Evolutionary conservation across 805 yeast genomes (phyloP).

Genomic region (Starmerella scarabaei): DNA sequence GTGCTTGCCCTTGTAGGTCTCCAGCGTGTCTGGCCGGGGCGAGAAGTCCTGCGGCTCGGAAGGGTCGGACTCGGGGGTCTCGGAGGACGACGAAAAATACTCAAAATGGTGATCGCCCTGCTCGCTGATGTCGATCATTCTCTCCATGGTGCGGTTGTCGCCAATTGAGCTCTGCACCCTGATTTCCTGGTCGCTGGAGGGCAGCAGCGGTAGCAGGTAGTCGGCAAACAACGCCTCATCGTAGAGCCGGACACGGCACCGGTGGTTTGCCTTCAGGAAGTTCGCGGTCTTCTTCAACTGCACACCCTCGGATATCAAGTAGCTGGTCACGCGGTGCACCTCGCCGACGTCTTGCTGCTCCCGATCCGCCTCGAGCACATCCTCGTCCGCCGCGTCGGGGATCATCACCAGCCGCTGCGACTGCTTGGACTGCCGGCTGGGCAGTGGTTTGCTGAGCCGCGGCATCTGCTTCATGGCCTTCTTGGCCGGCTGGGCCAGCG

Average conservation of each 20-base stretch:
- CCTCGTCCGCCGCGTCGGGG: constrained; percentile 13
- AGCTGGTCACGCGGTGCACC: constrained; percentile 80
- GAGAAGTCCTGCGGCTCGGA: constrained; percentile 87
- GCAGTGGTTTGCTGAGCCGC: constrained; percentile 23
- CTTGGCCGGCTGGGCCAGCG: background rate
- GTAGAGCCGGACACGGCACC: constrained; percentile 72
- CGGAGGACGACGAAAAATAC: constrained; percentile 48
- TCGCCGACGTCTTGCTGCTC: constrained; percentile 33
- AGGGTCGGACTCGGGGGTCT: constrained; percentile 56
- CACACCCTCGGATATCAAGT: constrained; percentile 74
- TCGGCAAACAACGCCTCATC: constrained; percentile 92
- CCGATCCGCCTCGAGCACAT: background rate
- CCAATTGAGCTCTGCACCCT: constrained; percentile 28
- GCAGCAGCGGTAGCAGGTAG: constrained; percentile 70
- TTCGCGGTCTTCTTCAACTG: constrained; percentile 48
- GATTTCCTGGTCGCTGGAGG: constrained; percentile 42
- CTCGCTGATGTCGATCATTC: constrained; percentile 65
- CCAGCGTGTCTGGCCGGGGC: constrained; percentile 17
- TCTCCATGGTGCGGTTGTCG: constrained; percentile 48
- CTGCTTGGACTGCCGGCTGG: constrained; percentile 61
- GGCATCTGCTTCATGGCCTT: constrained; percentile 15
- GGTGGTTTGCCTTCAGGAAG: constrained; percentile 58
- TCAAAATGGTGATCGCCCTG: constrained; percentile 86
- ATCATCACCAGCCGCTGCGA: constrained; percentile 77
- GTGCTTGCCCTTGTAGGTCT: background rate